Evolutionary conservation across 306 rosid genomes (phyloP).

Genomic region (Pyrus pyrifolia): DNA sequence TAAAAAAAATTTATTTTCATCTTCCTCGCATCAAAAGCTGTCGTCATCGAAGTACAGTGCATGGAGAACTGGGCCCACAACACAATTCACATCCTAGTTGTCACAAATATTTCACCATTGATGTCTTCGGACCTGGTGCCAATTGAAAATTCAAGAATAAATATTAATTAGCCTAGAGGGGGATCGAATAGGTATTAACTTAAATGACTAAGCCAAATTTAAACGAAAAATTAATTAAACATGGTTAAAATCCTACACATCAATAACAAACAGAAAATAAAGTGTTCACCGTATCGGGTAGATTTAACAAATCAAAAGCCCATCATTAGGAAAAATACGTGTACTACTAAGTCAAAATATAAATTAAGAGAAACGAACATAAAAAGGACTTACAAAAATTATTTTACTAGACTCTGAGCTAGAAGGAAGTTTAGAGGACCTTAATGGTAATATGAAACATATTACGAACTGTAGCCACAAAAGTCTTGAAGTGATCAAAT

Average conservation of each 20-base stretch:
- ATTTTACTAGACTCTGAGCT: neutral
- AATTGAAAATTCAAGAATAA: no score
- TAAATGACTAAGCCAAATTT: neutral
- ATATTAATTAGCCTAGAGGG: neutral
- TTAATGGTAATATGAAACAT: neutral
- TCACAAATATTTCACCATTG: neutral
- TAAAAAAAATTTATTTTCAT: neutral
- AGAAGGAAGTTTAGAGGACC: neutral
- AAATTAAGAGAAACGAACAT: neutral
- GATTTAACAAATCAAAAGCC: neutral
- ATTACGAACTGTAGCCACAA: neutral
- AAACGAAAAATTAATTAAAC: neutral
- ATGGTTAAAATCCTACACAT: neutral
- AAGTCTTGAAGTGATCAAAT: neutral
- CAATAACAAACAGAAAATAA: no score
- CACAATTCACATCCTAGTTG: neutral
- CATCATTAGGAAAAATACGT: neutral
- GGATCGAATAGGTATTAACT: neutral
- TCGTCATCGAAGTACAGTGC: neutral
- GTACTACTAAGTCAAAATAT: no score
- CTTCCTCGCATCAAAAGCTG: neutral
- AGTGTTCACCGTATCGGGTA: neutral
- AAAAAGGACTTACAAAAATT: neutral
- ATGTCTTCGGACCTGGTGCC: neutral
- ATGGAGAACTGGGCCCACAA: neutral